Base-by-base conservation (phyloP, 306 rosid species). In the Pueraria montana region DNA sequence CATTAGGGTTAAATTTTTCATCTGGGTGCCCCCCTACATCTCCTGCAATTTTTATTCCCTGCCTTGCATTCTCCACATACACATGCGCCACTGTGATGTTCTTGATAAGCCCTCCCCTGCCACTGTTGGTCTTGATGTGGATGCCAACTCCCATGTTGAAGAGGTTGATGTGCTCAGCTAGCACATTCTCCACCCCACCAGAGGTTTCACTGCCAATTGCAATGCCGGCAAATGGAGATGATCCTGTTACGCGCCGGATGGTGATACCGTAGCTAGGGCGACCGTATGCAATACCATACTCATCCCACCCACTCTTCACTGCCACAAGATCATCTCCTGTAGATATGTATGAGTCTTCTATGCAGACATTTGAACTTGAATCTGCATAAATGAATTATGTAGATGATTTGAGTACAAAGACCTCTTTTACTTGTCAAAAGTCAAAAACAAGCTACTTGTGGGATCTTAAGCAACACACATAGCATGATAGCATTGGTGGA, bases 231-330 rank as follows among this genome's bases (percentile, higher is more conserved):
- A 95, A 95, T 2, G 98, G 97, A 40, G 95, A 89, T 12, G 98
- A 91, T 32, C 98, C 98, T 0, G 87, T 83, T 8, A 95, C 13
- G 56, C 98, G 89, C 17, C 98, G 89, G 83, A 95, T 88, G n/a
- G 97, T 95, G 85, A 95, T 91, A 52, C 30, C 88, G 0, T 69
- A 69, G 75, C 98, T 93, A 7, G 82, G 90, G 30, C 89, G 94
- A 6, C 97, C 97, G 4, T 87, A 95, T 45, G 95, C 91, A 36
- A 95, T 95, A 1, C 98, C 97, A 6, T 95, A 95, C 55, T 93
- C 88, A 71, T 95, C 98, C 98, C 98, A 93, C 36, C 98, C 97
- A 27, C 98, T 95, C 89, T 95, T 95, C 62, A 95, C 93, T 0
- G 97, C 91, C 61, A 95, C 97, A 13, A 95, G 92, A 87, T 95